Evolutionary conservation across 2,329 filamentous ascomycete species (phyloP), one percentile per base, ranked within the genome.

Genomic region (Clarireedia sp.): DNA sequence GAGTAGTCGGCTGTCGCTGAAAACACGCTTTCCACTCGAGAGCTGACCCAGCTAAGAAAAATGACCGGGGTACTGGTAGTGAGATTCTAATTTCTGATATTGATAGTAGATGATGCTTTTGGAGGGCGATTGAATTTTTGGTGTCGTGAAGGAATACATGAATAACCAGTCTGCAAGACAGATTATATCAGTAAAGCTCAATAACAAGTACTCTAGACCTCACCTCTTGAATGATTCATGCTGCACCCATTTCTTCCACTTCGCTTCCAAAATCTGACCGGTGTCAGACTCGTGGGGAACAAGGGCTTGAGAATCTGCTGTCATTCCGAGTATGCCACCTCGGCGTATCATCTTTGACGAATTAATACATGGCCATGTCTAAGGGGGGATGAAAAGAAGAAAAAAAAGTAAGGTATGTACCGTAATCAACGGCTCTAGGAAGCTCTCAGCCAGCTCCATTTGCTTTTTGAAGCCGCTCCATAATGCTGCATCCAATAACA

Each of bases 211-310:
- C 14, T 75, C 17, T 17, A n/a, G 0, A 80, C 72, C 57, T 79
- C 79, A 79, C 71, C 84, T 78, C 65, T 87, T 86, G 72, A 81
- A 86, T 3, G 80, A 82, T 64, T 89, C 85, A 59, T 79, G 73
- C 48, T 80, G 74, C 9, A 79, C 75, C 85, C 86, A 89, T 26
- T 71, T 70, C 53, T 71, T 75, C 86, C 86, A 89, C 62, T 87
- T 87, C 3, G 74, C 17, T 33, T 55, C 29, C 12, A 33, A 33
- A 33, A 14, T 4, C 29, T 10, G 29, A 33, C 29, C 29, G 12
- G 29, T 33, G 29, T 33, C 29, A 33, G 29, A 33, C 38, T 41
- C 38, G 19, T 41, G 16, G 3, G 38, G 38, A 17, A 41, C 8
- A 19, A 41, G 38, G 9, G 2, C 19, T 41, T 41, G 38, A 8